These are phyloP conservation scores for Ambrosia hybrid DNA, from an alignment of 140 eudicot genomes.

Conservation along the genomic window DNA sequence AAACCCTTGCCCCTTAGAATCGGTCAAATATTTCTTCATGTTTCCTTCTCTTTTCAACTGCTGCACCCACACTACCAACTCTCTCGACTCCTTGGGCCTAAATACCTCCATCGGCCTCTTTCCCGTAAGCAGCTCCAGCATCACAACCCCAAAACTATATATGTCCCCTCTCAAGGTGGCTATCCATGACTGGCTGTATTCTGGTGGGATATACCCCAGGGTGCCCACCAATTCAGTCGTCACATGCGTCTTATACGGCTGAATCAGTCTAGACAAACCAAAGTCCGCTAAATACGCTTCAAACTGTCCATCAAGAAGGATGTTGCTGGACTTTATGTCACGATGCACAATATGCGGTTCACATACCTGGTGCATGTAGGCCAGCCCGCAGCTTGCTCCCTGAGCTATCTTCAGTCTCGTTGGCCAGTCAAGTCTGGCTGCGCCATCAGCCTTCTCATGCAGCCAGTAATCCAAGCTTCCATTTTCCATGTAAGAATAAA, in stretches of 20 bases:
- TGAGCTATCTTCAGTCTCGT: constrained; percentile 44
- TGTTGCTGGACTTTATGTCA: constrained; percentile 75
- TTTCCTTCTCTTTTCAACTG: constrained; percentile 59
- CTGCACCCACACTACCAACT: constrained; percentile 66
- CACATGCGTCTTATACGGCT: constrained; percentile 68
- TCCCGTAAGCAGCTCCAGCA: constrained; percentile 68
- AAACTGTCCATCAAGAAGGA: constrained; percentile 63
- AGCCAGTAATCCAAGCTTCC: constrained; percentile 44
- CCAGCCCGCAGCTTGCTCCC: constrained; percentile 70
- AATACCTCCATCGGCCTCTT: constrained; percentile 65
- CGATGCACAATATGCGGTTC: constrained; percentile 79
- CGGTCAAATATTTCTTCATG: constrained; percentile 60
- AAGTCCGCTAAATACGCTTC: constrained; percentile 79
- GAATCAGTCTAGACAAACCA: constrained; percentile 64
- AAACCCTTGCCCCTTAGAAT: constrained; percentile 58
- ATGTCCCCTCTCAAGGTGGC: constrained; percentile 76
- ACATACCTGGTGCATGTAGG: constrained; percentile 70
- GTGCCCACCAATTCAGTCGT: constrained; percentile 80
- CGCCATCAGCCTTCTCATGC: constrained; percentile 68
- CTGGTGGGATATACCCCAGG: constrained; percentile 76
- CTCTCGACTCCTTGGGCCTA: constrained; percentile 58
- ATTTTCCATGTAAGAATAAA: constrained; percentile 24
- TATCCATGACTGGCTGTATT: constrained; percentile 65
- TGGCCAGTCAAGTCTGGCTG: constrained; percentile 56
- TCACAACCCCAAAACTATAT: constrained; percentile 75